phyloP scores from a whole-genome alignment of 805 yeast genomes.

The Kodamaea lidongshanica region DNA sequence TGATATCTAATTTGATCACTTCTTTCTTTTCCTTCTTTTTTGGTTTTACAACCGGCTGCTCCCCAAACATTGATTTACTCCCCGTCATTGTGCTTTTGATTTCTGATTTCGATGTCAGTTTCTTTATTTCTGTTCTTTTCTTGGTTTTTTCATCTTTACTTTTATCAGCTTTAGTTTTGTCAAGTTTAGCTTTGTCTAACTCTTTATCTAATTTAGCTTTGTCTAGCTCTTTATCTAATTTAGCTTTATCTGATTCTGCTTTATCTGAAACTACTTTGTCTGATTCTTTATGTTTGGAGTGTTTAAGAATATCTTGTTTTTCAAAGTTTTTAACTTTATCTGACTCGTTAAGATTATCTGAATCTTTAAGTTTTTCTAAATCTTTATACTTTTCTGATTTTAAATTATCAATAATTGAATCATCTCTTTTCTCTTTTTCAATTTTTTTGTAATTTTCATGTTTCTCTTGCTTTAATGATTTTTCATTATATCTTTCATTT shows the following conservation, averaged over 20 bases:
- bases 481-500: no score
- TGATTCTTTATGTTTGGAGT: neutral
- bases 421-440: neutral
- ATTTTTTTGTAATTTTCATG: neutral
- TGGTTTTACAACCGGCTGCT: neutral
- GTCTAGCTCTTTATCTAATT: neutral
- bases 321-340: slow-evolving; percentile 1
- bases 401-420: neutral
- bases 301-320: neutral
- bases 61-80: slow-evolving; percentile 1
- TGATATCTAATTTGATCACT: neutral
- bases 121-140: neutral
- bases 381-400: neutral
- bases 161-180: no score
- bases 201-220: neutral
- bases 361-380: neutral
- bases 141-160: neutral
- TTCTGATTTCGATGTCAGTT: no score
- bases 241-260: neutral
- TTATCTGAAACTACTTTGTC: neutral
- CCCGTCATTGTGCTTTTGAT: slow-evolving; percentile 1
- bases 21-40: neutral
- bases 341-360: neutral
- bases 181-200: neutral
- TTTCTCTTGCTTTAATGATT: neutral